A percentile compares a stretch with the other conserved stretches of the same genome.
Conservation (phyloP, 2,329 filamentous ascomycete species). For the Dactylella cylindrospora region DNA sequence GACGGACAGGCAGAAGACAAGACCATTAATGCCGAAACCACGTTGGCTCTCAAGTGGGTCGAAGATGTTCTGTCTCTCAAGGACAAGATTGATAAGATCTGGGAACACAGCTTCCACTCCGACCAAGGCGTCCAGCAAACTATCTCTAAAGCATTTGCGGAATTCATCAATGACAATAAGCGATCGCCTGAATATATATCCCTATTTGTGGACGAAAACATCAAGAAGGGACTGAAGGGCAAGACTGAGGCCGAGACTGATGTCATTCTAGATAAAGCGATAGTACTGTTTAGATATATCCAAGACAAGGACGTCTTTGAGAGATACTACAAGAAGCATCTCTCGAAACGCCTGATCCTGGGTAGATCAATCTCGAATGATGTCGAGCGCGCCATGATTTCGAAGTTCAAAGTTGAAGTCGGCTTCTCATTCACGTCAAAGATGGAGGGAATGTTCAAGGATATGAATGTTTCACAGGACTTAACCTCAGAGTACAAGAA, state of each 20-base stretch:
- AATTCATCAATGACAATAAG: slow-evolving; percentile 89
- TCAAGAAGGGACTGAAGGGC: slow-evolving; percentile 89
- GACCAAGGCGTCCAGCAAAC: slow-evolving; percentile 79
- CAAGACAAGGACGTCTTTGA: slow-evolving; percentile 94
- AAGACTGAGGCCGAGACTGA: slow-evolving; percentile 90
- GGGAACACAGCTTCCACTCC: slow-evolving; percentile 68
- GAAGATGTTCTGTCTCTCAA: slow-evolving; percentile 85
- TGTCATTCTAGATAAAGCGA: slow-evolving; percentile 80
- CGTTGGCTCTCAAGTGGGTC: slow-evolving; percentile 90
- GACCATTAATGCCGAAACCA: slow-evolving; percentile 62
- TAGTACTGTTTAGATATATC: slow-evolving; percentile 81
- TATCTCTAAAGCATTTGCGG: slow-evolving; percentile 80
- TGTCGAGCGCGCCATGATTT: slow-evolving; percentile 92
- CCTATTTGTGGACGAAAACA: slow-evolving; percentile 92
- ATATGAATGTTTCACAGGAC: slow-evolving; percentile 85
- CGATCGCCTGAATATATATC: slow-evolving; percentile 91
- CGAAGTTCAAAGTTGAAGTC: slow-evolving; percentile 93
- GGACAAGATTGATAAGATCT: slow-evolving; percentile 83
- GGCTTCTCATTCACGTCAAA: slow-evolving; percentile 92
- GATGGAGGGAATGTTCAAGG: slow-evolving; percentile 96
- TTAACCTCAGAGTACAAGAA: slow-evolving; percentile 74
- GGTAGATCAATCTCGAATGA: slow-evolving; percentile 88
- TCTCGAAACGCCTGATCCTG: slow-evolving; percentile 82
- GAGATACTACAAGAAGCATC: slow-evolving; percentile 95
- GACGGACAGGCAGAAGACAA: slow-evolving; percentile 58